phyloP scores from a whole-genome alignment of 768 basidiomycete genomes.

The Russula sp. region DNA sequence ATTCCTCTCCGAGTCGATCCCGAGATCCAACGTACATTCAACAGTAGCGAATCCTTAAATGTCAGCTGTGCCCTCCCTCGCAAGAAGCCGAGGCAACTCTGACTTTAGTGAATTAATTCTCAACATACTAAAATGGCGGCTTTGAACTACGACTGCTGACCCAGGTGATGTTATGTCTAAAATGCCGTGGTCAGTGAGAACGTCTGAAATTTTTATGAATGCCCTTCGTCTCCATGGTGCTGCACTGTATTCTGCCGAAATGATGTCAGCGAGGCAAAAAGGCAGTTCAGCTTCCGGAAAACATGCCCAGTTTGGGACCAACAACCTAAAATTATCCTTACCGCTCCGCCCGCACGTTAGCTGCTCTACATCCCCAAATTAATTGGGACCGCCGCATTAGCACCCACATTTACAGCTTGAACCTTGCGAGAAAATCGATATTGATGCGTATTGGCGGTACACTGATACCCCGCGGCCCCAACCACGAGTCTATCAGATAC shows the following conservation, averaged over 20 bases:
- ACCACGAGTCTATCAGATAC: background rate
- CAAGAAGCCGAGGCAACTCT: background rate
- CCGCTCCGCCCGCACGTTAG: too few species aligned
- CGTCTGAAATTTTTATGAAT: background rate
- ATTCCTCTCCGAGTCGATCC: background rate
- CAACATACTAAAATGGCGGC: too few species aligned
- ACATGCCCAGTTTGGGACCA: background rate
- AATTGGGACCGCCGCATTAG: background rate
- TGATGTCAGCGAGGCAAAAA: background rate
- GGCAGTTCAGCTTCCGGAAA: background rate
- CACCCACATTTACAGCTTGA: background rate
- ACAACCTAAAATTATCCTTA: too few species aligned
- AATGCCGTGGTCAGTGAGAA: background rate
- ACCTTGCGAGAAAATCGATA: background rate
- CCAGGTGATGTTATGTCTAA: background rate
- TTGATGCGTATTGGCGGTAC: background rate
- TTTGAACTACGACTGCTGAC: background rate
- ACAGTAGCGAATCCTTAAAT: background rate
- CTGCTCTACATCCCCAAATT: background rate
- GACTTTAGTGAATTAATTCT: too few species aligned
- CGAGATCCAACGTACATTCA: too few species aligned
- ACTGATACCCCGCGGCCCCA: background rate
- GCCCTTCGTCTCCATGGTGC: background rate
- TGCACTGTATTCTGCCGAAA: background rate
- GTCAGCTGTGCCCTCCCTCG: background rate